These are phyloP conservation scores for Cicer pinnatifidum DNA, from an alignment of 306 rosid genomes.

Conservation along the genomic window DNA sequence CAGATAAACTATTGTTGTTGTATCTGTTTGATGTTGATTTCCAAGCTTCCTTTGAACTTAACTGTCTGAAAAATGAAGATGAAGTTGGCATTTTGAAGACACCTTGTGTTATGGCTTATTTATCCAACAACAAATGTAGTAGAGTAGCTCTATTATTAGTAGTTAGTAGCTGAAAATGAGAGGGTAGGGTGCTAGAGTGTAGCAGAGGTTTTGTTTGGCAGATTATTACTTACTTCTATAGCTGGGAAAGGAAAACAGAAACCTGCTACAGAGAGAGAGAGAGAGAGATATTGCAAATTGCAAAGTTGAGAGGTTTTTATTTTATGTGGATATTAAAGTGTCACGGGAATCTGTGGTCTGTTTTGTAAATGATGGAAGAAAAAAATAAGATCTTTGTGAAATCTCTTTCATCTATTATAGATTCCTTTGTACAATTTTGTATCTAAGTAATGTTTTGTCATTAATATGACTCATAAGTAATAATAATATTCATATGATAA, in stretches of 20 bases:
- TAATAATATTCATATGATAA: background rate
- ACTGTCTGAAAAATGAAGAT: constrained; percentile 64
- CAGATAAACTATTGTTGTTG: constrained; percentile 32
- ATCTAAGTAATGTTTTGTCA: constrained; percentile 11
- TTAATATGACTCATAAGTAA: constrained; percentile 1
- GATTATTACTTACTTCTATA: constrained; percentile 24
- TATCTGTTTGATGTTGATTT: constrained; percentile 64
- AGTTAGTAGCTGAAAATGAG: constrained; percentile 26
- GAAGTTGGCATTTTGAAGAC: constrained; percentile 56
- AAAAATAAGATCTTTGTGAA: constrained; percentile 45
- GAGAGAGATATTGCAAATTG: constrained; percentile 32
- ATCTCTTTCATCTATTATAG: constrained; percentile 41
- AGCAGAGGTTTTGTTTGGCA: constrained; percentile 37
- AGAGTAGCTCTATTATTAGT: constrained; percentile 5
- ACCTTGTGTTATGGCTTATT: background rate
- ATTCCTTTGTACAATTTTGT: constrained; percentile 45
- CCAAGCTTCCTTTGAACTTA: constrained; percentile 68
- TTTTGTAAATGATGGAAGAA: constrained; percentile 53
- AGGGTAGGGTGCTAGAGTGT: constrained; percentile 42
- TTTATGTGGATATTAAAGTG: constrained; percentile 50
- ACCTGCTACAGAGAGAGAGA: constrained; percentile 27
- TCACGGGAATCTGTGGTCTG: constrained; percentile 76
- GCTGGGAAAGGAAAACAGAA: constrained; percentile 40
- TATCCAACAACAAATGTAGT: constrained; percentile 17
- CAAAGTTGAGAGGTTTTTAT: constrained; percentile 30